A percentile compares a stretch with the other conserved stretches of the same genome.
Conservation (phyloP, 2,329 filamentous ascomycete species). For the Cyphellophora europaea region DNA sequence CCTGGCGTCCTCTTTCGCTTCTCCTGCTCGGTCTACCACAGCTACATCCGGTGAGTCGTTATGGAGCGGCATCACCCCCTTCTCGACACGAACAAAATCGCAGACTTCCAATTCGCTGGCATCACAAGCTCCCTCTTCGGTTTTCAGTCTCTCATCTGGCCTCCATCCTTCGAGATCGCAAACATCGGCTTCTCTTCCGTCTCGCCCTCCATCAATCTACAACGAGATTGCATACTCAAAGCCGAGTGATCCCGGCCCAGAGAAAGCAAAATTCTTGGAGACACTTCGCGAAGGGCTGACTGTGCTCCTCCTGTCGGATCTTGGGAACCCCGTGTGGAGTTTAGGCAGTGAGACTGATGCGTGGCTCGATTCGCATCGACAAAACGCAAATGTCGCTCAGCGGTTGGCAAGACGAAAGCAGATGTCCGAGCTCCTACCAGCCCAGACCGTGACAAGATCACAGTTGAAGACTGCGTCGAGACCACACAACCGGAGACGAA, state of each 20-base stretch:
- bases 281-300: constrained; percentile 72
- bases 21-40: constrained; percentile 58
- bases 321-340: constrained; percentile 78
- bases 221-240: constrained; percentile 17
- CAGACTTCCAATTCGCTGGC: neutral
- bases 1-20: constrained; percentile 50
- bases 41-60: constrained; percentile 62
- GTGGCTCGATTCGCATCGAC: constrained; percentile 63
- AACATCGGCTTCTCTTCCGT: constrained; percentile 22
- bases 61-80: constrained; percentile 63
- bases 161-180: constrained; percentile 23
- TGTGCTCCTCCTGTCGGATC: constrained; percentile 77
- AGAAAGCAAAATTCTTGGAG: constrained; percentile 67
- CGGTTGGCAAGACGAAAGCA: constrained; percentile 10
- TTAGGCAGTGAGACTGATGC: constrained; percentile 84
- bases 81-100: neutral
- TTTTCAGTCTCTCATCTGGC: too few species aligned
- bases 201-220: constrained; percentile 21
- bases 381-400: constrained; percentile 49
- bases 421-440: constrained; percentile 27
- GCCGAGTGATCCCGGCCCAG: constrained; percentile 51
- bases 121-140: constrained; percentile 25
- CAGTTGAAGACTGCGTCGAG: neutral
- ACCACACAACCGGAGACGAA: neutral
- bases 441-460: neutral